A percentile compares a stretch with the other conserved stretches of the same genome.
Conservation (phyloP, 495 filamentous ascomycete genomes). For the Penicillium atrosanguineum region DNA sequence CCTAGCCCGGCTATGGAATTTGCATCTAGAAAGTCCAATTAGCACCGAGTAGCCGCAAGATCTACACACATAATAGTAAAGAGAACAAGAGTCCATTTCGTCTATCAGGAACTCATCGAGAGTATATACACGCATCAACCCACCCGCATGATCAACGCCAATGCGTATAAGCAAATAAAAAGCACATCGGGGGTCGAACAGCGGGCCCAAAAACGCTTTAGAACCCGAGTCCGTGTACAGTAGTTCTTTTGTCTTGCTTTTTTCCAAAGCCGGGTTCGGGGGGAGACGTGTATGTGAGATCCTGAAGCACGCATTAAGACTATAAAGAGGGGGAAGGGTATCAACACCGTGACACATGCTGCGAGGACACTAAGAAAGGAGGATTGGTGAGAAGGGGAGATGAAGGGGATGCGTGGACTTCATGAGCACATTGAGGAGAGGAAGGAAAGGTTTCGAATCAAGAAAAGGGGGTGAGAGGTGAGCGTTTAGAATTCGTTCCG, state of each 20-base stretch:
- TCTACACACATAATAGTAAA: neutral
- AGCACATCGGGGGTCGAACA: constrained; percentile 4
- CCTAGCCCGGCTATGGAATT: too few species aligned
- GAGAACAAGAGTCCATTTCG: constrained; percentile 29
- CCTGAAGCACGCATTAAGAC: constrained; percentile 14
- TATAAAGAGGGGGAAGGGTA: constrained; percentile 36
- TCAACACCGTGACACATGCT: constrained; percentile 52
- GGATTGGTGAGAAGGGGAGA: constrained; percentile 17
- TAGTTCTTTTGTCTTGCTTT: constrained; percentile 11
- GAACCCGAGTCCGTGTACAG: neutral
- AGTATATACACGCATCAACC: constrained; percentile 36
- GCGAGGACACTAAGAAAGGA: constrained; percentile 19
- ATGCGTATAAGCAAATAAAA: neutral
- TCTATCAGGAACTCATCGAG: constrained; percentile 31
- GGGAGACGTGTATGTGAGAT: constrained; percentile 3
- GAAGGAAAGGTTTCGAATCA: constrained; percentile 9
- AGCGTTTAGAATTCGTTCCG: constrained; percentile 34
- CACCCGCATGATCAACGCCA: constrained; percentile 8
- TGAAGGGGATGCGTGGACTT: constrained; percentile 32
- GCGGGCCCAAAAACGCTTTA: neutral
- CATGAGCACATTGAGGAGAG: constrained; percentile 34
- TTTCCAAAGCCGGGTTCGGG: constrained; percentile 5
- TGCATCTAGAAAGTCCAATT: too few species aligned
- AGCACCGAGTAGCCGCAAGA: too few species aligned
- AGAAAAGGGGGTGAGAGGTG: constrained; percentile 6